phyloP scores from a whole-genome alignment of 306 rosid genomes.

The Dryas drummondii region DNA sequence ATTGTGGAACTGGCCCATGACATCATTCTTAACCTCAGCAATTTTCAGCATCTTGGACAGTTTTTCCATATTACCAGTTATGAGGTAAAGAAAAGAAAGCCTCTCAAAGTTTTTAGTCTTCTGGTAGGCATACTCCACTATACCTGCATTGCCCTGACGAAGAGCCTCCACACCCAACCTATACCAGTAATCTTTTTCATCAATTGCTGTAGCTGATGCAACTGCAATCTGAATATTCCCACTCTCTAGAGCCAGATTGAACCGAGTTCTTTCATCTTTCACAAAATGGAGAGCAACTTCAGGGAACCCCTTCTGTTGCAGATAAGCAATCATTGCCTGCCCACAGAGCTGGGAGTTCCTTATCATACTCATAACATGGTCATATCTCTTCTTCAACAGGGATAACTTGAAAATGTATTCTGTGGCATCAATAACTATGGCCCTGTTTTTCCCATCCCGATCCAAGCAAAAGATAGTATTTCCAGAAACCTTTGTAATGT shows the following conservation, averaged over 20 bases:
- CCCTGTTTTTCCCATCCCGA: constrained; percentile 83
- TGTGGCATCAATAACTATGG: constrained; percentile 72
- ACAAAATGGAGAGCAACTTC: constrained; percentile 97
- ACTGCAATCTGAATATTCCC: constrained; percentile 92
- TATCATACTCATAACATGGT: constrained; percentile 91
- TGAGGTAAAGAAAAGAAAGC: constrained; percentile 84
- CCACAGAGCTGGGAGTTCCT: constrained; percentile 91
- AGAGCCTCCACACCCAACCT: constrained; percentile 91
- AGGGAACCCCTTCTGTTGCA: constrained; percentile 93
- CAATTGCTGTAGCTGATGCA: constrained; percentile 89
- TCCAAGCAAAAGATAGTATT: constrained; percentile 80
- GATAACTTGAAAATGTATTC: constrained; percentile 88
- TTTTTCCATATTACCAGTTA: constrained; percentile 77
- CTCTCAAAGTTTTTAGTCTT: constrained; percentile 91
- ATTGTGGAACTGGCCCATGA: constrained; percentile 97
- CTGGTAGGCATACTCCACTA: constrained; percentile 92
- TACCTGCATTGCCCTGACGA: constrained; percentile 93
- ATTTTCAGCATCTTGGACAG: constrained; percentile 95
- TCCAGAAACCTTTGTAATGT: constrained; percentile 81
- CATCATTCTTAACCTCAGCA: constrained; percentile 92
- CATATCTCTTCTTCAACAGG: constrained; percentile 68
- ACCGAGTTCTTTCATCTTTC: constrained; percentile 85
- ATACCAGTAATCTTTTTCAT: constrained; percentile 95
- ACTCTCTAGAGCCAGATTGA: constrained; percentile 90
- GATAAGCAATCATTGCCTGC: constrained; percentile 91